Evolutionary conservation across 208 protist genomes (phyloP).

Genomic region (Kentomonas sorsogonicus): DNA sequence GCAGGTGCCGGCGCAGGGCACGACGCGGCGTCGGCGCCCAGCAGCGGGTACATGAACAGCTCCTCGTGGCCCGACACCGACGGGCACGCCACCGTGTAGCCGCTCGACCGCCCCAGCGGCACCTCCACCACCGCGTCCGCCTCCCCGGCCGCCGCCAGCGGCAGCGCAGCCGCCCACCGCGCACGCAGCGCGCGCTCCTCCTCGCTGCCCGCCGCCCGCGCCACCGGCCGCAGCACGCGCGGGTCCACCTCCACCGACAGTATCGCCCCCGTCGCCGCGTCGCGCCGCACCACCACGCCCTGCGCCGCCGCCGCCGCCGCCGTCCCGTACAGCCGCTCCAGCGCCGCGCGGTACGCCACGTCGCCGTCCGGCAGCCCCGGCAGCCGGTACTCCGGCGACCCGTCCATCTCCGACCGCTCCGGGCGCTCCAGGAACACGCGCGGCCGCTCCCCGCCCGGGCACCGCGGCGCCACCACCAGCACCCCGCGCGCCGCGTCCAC

Average conservation of each 20-base stretch:
- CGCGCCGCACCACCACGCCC: too few relatives aligned
- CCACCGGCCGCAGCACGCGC: slow-evolving; percentile 9
- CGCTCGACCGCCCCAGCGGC: slow-evolving; percentile 27
- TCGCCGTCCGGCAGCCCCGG: slow-evolving; percentile 17
- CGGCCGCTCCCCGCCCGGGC: slow-evolving; percentile 20
- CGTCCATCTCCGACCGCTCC: slow-evolving; percentile 38
- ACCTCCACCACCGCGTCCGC: slow-evolving; percentile 23
- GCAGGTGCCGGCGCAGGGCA: neutral
- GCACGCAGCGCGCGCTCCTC: slow-evolving; percentile 8
- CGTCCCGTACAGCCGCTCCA: slow-evolving; percentile 29
- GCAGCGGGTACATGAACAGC: slow-evolving; percentile 41
- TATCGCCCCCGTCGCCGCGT: too few relatives aligned
- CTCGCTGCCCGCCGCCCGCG: neutral
- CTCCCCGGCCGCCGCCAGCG: slow-evolving; percentile 19
- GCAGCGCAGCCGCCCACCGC: slow-evolving; percentile 11
- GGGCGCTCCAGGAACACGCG: slow-evolving; percentile 40
- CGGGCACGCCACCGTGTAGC: slow-evolving; percentile 46
- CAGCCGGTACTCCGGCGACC: slow-evolving; percentile 9
- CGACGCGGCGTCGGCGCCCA: neutral
- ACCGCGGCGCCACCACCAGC: slow-evolving; percentile 36
- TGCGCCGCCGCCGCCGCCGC: slow-evolving; percentile 12
- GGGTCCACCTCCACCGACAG: slow-evolving; percentile 26
- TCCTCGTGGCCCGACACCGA: slow-evolving; percentile 31
- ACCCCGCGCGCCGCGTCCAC: slow-evolving; percentile 23
- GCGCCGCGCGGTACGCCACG: slow-evolving; percentile 26